Base-by-base conservation (phyloP, 352 stramenopile genomes). In the Globisporangium emineosum region DNA sequence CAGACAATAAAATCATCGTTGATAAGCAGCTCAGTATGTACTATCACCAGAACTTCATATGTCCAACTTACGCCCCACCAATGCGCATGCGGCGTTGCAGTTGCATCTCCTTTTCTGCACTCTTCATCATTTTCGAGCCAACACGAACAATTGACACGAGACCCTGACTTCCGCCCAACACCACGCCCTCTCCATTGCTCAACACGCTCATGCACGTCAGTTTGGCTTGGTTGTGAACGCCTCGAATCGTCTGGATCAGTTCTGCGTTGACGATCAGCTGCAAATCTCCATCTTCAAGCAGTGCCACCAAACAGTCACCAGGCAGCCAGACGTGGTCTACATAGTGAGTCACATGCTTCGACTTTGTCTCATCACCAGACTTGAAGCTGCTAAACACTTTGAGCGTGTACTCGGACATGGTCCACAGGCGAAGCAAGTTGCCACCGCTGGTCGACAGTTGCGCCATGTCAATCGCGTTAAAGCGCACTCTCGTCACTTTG, bases 391-490 rank as follows among this genome's bases (percentile, higher is more conserved):
- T 80, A 40, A 92, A 76, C 35, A 64, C 71, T 45, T 82, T 85
- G n/a, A 91, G 72, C 17, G 79, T 81, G 67, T 90, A 91, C 64
- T 89, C 78, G 27, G 74, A 77, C 32, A 94, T 72, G 62, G 77
- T 90, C 85, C 85, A 94, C 40, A 94, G 76, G 7, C 83, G 77
- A n/a, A 92, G 72, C 37, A 88, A 40, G 43, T 80, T 86, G 25
- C 81, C 79, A 2, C 83, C 85, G 13, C 80, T 89, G 10, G 83
- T 89, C 21, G 85, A 91, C 8, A 94, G 50, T 66, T 94, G 83
- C 3, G 81, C 85, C 76, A 92, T 88, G 61, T 94, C 85, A 45
- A 91, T 78, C 19, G 72, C 60, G 63, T 94, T 94, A 55, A 94
- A 94, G 21, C 73, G 80, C 23, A 92, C 80, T 32, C 85, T 73